These are phyloP conservation scores for Neospermospora avenae DNA, from an alignment of 2,329 filamentous ascomycete species.

Conservation along the genomic window DNA sequence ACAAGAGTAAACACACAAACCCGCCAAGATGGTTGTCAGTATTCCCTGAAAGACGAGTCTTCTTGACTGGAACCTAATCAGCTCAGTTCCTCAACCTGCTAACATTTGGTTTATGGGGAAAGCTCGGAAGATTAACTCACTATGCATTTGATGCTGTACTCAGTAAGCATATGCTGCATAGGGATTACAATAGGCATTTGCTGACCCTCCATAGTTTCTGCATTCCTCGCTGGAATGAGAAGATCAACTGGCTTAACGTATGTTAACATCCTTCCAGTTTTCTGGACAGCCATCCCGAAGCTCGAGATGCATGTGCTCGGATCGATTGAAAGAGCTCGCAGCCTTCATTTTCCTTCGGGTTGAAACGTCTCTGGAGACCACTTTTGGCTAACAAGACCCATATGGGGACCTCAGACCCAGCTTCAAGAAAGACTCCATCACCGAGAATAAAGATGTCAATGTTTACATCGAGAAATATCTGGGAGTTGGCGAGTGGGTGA, in stretches of 20 bases:
- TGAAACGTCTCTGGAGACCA: constrained; percentile 3
- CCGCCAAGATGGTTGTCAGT: constrained; percentile 42
- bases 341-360: not conserved
- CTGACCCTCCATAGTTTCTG: constrained; percentile 66
- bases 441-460: constrained; percentile 78
- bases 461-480: constrained; percentile 93
- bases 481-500: constrained; percentile 92
- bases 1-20: not conserved
- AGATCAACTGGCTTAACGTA: constrained; percentile 97
- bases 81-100: constrained; percentile 62
- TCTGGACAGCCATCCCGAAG: not conserved
- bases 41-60: constrained; percentile 17
- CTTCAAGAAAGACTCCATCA: constrained; percentile 81
- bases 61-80: constrained; percentile 43
- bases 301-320: not conserved
- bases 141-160: constrained; percentile 96
- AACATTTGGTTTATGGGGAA: constrained; percentile 65
- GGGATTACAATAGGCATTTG: constrained; percentile 2
- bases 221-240: constrained; percentile 94
- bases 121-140: constrained; percentile 91
- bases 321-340: not conserved
- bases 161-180: constrained; percentile 51
- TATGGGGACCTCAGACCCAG: constrained; percentile 58
- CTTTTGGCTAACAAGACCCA: constrained; percentile 45
- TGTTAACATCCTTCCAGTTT: constrained; percentile 42